Evolutionary conservation across 768 basidiomycete genomes (phyloP), one percentile per base, ranked within the genome.

Genomic region (Mycena floridula): DNA sequence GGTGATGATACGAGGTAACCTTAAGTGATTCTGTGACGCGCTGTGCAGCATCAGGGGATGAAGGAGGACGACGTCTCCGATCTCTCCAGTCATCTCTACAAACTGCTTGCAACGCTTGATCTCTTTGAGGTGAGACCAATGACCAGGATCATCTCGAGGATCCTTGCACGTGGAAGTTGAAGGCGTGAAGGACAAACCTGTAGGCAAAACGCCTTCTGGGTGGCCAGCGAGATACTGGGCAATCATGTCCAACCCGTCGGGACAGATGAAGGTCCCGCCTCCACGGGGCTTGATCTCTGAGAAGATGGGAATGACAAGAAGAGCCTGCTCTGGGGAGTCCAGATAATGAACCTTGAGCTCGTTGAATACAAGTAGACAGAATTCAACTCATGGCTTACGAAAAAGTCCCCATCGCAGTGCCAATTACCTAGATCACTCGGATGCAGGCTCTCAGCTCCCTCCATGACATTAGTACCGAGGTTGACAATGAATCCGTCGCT

Each of bases 21-120:
- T 73, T 30, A 73, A 61, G 51, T 74, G 64, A 55, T 82, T 83
- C 57, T 73, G 77, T 25, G 77, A 76, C 9, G 80, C 80, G 11
- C 79, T 75, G 52, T 82, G 82, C 50, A 81, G 57, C 77, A 82
- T 82, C 40, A 82, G 59, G 11, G 80, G 77, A 58, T 82, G 79
- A 62, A 81, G 63, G 30, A 82, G 65, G 16, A 81, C 72, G 12
- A 82, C 80, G 55, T 82, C 81, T n/a, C 80, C 81, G 35, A 73
- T 57, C 46, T 77, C 65, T 30, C 80, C 80, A 2, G 78, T 80
- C 59, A 78, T 64, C 60, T 79, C 78, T 27, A 74, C 67, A 56
- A 79, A 73, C 23, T 66, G 46, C 42, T 54, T 53, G 58, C 68
- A 72, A 39, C 54, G 55, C 53, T 70, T 63, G 47, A 74, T 60